Base-by-base conservation (phyloP, 2,329 filamentous ascomycete genomes). In the Colletotrichum coccodes region DNA sequence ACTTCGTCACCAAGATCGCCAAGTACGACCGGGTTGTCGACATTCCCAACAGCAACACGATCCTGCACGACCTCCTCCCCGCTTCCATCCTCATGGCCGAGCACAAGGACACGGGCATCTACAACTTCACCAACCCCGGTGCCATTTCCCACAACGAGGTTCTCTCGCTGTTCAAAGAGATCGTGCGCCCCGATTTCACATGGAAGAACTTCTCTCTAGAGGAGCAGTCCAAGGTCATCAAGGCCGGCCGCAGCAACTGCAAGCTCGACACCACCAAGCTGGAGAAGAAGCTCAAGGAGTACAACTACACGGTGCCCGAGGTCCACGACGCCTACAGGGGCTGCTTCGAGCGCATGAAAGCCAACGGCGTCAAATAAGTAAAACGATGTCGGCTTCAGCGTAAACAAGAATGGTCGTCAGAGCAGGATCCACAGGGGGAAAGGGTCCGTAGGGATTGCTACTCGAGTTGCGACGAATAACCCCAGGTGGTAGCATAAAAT, bases 131-230 rank as follows among this genome's bases (percentile, higher is more conserved):
- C 69, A 92, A 92, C 79, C 90, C 90, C 0, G 90, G 90, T 14
- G 87, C 89, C 71, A 91, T 92, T 76, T 90, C 88, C n/a, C 90
- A 92, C 79, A 92, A 92, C 77, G 89, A 92, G 79, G 89, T 92
- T 7, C 81, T 92, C 44, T 73, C 80, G 3, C 80, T 92, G 47
- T 91, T 91, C 80, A 86, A 85, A 73, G 84, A 91, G 71, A 88
- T 90, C 71, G 85, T 92, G 42, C 85, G 89, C 46, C 90, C 90
- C 2, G 76, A 75, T 32, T 87, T 90, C 73, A 83, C 81, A 46
- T 92, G 89, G 88, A 85, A 86, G 81, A 92, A 91, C 81, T 92
- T 92, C 75, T 85, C 83, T 2, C 76, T 91, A 47, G 88, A 91
- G 73, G 89, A 92, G 79, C 90, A 92, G 80, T 81, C 87, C 73